Percentiles rank a stretch among this genome's conserved stretches.
These are phyloP conservation scores for Paramyrothecium roridum DNA, from an alignment of 2,329 filamentous ascomycete species.

Conservation along the genomic window DNA sequence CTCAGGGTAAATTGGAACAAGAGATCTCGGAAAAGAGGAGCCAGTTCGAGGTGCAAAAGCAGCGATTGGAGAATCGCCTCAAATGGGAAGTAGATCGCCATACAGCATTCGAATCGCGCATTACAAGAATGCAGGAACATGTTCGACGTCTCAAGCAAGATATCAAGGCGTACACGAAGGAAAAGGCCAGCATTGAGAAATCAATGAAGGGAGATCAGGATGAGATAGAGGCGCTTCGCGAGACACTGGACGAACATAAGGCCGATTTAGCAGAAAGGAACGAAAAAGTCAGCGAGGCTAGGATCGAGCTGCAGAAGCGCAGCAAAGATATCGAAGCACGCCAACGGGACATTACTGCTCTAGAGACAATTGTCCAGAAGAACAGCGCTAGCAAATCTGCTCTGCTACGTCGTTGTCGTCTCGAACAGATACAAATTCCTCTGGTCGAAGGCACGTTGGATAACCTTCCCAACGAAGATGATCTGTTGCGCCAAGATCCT, in stretches of 20 bases:
- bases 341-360: constrained; percentile 68
- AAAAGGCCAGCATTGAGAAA: constrained; percentile 73
- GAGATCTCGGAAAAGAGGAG: constrained; percentile 84
- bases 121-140: constrained; percentile 65
- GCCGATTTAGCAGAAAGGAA: constrained; percentile 65
- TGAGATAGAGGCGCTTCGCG: constrained; percentile 72
- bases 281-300: constrained; percentile 74
- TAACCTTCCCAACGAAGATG: constrained; percentile 82
- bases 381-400: constrained; percentile 82
- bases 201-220: constrained; percentile 70
- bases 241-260: constrained; percentile 67
- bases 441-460: constrained; percentile 75
- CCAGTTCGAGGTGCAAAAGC: constrained; percentile 81
- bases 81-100: constrained; percentile 54
- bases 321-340: constrained; percentile 76
- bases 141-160: constrained; percentile 65
- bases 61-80: constrained; percentile 63
- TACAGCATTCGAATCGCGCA: constrained; percentile 61
- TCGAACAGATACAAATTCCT: constrained; percentile 89
- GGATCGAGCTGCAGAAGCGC: constrained; percentile 76
- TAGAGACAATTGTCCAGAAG: constrained; percentile 85
- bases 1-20: constrained; percentile 88
- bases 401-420: constrained; percentile 81
- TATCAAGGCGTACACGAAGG: constrained; percentile 65
- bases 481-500: constrained; percentile 70